Conservation (phyloP, 2,329 filamentous ascomycete species). For the Penicillium thymicola region DNA sequence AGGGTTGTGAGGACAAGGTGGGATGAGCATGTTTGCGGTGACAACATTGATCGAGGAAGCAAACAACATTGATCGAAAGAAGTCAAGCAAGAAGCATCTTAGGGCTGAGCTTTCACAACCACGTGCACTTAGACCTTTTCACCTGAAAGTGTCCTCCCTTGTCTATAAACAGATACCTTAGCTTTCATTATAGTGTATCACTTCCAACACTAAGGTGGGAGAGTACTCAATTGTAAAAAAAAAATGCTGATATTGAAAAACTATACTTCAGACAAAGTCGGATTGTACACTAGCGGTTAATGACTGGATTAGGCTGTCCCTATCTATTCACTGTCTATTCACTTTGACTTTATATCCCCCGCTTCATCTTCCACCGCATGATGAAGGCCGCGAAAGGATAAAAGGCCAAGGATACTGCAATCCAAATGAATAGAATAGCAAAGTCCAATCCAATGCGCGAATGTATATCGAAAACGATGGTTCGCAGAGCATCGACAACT, state of each 20-base stretch:
- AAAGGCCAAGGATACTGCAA: conserved; percentile 26
- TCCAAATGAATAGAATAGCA: conserved; percentile 59
- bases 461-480: conserved; percentile 60
- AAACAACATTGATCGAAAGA: neutral
- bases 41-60: neutral
- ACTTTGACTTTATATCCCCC: conserved; percentile 12
- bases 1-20: neutral
- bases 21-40: neutral
- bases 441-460: conserved; percentile 60
- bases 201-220: neutral
- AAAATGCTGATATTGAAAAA: neutral
- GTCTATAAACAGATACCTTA: neutral
- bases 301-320: neutral
- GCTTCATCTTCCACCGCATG: conserved; percentile 34
- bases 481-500: conserved; percentile 58
- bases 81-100: too few species aligned
- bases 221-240: neutral
- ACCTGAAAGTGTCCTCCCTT: too few species aligned
- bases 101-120: too few species aligned
- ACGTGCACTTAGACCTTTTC: too few species aligned
- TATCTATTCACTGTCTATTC: neutral
- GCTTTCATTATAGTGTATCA: neutral
- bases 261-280: neutral
- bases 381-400: conserved; percentile 30
- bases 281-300: too few species aligned